phyloP scores from a whole-genome alignment of 2,329 filamentous ascomycete species.

The Calonectria ilicicola region DNA sequence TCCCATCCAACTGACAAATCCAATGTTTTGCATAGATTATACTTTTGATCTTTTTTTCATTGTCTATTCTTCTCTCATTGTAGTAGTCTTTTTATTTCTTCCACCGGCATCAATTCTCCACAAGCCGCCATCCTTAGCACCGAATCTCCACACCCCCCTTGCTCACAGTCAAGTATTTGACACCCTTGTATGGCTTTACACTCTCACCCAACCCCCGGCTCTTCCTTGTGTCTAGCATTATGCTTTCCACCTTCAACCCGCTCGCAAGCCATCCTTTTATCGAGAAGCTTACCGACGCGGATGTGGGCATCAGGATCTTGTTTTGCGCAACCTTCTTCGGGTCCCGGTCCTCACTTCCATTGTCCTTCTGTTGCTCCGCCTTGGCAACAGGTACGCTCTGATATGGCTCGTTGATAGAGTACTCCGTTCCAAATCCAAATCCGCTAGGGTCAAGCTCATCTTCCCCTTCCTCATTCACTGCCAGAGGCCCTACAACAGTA shows the following conservation, averaged over 20 bases:
- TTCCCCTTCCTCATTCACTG: constrained; percentile 57
- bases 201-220: constrained; percentile 88
- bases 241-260: constrained; percentile 75
- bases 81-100: constrained; percentile 14
- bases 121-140: constrained; percentile 54
- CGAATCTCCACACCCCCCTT: constrained; percentile 74
- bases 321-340: constrained; percentile 73
- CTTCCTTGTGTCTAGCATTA: constrained; percentile 79
- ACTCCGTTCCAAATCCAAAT: constrained; percentile 64
- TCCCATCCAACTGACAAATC: not conserved
- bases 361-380: constrained; percentile 45
- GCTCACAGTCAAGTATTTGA: constrained; percentile 91
- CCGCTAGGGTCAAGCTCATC: constrained; percentile 63
- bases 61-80: constrained; percentile 9
- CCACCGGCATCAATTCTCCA: constrained; percentile 16
- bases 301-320: constrained; percentile 83
- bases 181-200: constrained; percentile 96
- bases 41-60: constrained; percentile 1
- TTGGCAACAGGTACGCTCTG: constrained; percentile 58
- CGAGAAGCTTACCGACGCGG: constrained; percentile 78
- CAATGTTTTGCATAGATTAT: not conserved
- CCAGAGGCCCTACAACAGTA: constrained; percentile 77
- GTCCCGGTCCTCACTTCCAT: constrained; percentile 60
- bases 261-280: constrained; percentile 78
- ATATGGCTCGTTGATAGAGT: constrained; percentile 68